Base-by-base conservation (phyloP, 2,329 filamentous ascomycete genomes). In the Gliomastix tumulicola region DNA sequence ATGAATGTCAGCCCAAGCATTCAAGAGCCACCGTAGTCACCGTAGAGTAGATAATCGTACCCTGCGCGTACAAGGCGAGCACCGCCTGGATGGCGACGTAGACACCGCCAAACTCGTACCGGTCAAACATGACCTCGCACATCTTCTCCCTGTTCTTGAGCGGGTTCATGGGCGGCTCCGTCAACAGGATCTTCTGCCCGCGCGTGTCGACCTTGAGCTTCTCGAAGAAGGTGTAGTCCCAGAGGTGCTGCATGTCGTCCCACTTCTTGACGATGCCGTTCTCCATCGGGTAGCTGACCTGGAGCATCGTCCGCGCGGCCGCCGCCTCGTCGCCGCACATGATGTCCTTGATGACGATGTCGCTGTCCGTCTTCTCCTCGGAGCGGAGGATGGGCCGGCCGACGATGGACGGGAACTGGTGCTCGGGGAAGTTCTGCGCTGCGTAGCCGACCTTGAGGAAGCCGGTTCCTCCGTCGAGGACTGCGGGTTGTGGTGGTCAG, bases 371-470 rank as follows among this genome's bases (percentile, higher is more conserved):
- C 58, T 75, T 74, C 66, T 98, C 92, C 72, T 98, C 92, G 44
- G 89, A 89, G 66, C 92, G 88, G 56, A 98, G 78, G 65, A 98
- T 98, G 35, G 92, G 92, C 51, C 92, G 87, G 59, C 92, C 92
- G 62, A 98, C 88, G 64, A 98, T 97, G 49, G 90, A 96, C 39
- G 92, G 92, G 66, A 89, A 97, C 68, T 97, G 90, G 66, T 94
- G 88, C 69, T 97, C 92, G 62, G 92, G 92, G 69, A 98, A 98
- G 74, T 98, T 98, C 76, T 97, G 89, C 56, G 84, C 92, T 57
- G 92, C 92, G 72, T 97, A 98, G 64, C 92, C 92, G 69, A 95
- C 92, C 71, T 98, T 98, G 66, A 98, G 84, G 76, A 98, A 98
- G 67, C 92, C 92, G 60, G 92, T 98, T 67, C 92, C 92, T 76